Conservation (phyloP, 1,284 basidiomycete genomes). For the Tilletia caries region DNA sequence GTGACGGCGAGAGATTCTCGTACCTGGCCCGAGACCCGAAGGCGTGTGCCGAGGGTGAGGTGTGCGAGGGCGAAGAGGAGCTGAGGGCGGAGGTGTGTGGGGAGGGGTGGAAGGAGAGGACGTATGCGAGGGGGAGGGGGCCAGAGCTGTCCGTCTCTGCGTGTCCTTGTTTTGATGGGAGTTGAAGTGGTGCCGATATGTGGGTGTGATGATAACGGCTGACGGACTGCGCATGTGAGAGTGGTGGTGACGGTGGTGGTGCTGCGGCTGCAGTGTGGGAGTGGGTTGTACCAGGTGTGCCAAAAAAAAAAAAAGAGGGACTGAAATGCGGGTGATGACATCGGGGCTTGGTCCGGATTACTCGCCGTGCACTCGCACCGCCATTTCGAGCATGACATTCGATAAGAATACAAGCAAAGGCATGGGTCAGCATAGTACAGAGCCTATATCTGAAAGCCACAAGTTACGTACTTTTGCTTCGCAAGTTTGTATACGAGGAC, state of each 20-base stretch:
- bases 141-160: neutral
- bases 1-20: conserved; percentile 81
- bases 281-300: neutral
- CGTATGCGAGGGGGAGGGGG: neutral
- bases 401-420: too few species aligned
- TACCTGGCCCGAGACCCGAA: conserved; percentile 88
- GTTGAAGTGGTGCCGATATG: conserved; percentile 7
- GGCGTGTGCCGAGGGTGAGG: conserved; percentile 58
- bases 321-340: too few species aligned
- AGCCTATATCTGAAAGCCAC: too few species aligned
- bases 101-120: conserved; percentile 14
- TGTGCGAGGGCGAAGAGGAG: conserved; percentile 56
- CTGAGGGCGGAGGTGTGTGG: conserved; percentile 51
- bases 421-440: too few species aligned
- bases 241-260: neutral
- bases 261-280: neutral
- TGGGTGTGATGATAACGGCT: neutral
- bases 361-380: too few species aligned
- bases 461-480: too few species aligned
- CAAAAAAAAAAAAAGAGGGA: too few species aligned
- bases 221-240: neutral
- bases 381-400: too few species aligned
- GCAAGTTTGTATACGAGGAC: too few species aligned
- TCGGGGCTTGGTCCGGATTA: too few species aligned
- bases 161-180: conserved; percentile 15